Base-by-base conservation (phyloP, 306 rosid genomes). In the Cicer yamashitae region DNA sequence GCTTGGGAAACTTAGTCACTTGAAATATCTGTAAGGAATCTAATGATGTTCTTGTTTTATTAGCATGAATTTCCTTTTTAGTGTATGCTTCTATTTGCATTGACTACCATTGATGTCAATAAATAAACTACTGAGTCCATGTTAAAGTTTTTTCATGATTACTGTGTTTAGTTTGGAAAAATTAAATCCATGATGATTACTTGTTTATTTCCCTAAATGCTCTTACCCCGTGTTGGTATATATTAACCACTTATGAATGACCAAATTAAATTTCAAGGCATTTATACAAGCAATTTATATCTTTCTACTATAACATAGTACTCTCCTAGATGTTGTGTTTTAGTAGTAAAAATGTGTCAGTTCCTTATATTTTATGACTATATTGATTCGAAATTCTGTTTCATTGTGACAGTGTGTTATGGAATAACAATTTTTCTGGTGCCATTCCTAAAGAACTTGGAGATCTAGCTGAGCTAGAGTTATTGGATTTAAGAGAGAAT, bases 401-500 rank as follows among this genome's bases (percentile, higher is more conserved):
- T 83, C 48, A 58, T 65, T 68, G 50, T 48, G 48, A 74, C 83
- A 96, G 99, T 70, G 88, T 89, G 66, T 82, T 92, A 58, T 38
- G 82, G 84, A 87, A 88, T 80, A 96, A 96, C 71, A 81, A 70
- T 38, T 89, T 96, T 75, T 88, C 82, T 41, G 99, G 98, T 39
- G 73, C 74, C 52, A 83, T 96, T 89, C 99, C 98, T 68, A 80
- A 86, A 80, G 97, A 96, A 61, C 74, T 96, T 50, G 97, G 84
- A 82, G 84, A 65, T 51, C 86, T 96, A 61, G 37, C 73, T 56
- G 81, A 85, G 72, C 73, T 96, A 71, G 92, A 96, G 74, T 62
- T 84, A 75, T 75, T 96, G 79, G 99, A 96, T 83, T 84, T 96
- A 81, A 87, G 99, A 78, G 92, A 81, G n/a, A 96, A 92, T 71